Evolutionary conservation across 2,329 filamentous ascomycete genomes (phyloP).

Genomic region (Xylariomycetidae sp.): DNA sequence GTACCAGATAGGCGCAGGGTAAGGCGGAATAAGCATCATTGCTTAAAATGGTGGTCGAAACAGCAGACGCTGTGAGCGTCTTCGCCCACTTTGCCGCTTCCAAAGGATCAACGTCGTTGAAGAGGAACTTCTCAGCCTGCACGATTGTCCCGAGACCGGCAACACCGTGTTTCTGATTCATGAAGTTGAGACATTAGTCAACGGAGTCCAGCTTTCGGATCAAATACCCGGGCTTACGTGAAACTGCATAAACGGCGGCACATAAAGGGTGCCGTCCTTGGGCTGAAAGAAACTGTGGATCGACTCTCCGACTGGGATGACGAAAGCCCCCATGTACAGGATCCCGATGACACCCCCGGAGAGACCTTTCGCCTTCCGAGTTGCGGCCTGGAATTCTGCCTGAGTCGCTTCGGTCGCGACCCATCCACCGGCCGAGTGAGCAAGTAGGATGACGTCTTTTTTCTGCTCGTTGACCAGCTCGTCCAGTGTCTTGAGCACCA

Average conservation of each 20-base stretch:
- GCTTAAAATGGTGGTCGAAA: constrained; percentile 22
- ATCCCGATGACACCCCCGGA: constrained; percentile 23
- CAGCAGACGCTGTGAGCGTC: constrained; percentile 20
- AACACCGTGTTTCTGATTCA: constrained; percentile 13
- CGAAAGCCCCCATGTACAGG: constrained; percentile 24
- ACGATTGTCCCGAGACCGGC: constrained; percentile 19
- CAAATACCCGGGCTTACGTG: too few species aligned
- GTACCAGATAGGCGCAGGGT: constrained; percentile 29
- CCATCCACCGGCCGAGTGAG: constrained; percentile 30
- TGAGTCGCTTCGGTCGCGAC: constrained; percentile 26
- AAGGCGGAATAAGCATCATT: constrained; percentile 26
- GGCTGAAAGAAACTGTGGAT: constrained; percentile 26
- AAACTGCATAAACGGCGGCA: constrained; percentile 23
- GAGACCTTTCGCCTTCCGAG: constrained; percentile 11
- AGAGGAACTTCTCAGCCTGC: constrained; percentile 21
- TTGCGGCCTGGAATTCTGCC: constrained; percentile 21
- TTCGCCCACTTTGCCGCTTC: constrained; percentile 19
- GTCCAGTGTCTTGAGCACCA: constrained; percentile 6
- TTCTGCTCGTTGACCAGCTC: constrained; percentile 11
- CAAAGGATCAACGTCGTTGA: constrained; percentile 21
- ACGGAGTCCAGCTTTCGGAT: too few species aligned
- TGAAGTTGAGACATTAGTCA: too few species aligned
- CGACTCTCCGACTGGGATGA: constrained; percentile 26
- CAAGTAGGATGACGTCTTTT: constrained; percentile 25
- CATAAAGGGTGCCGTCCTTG: constrained; percentile 15